These are phyloP conservation scores for Yarrowia deformans DNA, from an alignment of 805 yeast species.

Conservation along the genomic window DNA sequence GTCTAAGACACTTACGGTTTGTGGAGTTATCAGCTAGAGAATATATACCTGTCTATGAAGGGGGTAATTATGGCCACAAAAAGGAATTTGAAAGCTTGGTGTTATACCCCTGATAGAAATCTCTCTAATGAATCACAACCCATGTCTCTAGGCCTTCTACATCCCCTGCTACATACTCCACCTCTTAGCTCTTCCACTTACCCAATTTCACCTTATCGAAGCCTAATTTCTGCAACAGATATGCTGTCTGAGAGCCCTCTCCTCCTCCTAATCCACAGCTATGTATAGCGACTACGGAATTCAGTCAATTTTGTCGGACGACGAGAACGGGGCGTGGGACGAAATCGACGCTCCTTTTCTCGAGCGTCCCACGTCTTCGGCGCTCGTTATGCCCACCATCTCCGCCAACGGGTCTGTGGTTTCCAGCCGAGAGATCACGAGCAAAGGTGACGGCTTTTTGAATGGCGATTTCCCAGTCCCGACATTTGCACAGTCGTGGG, in stretches of 20 bases:
- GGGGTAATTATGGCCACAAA: neutral
- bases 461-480: slow-evolving; percentile 15
- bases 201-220: slow-evolving; percentile 11
- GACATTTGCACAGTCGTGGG: neutral
- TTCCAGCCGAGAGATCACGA: neutral
- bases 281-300: slow-evolving; percentile 34
- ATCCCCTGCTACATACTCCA: neutral
- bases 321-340: slow-evolving; percentile 21
- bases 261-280: neutral
- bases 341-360: slow-evolving; percentile 28
- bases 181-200: neutral
- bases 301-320: slow-evolving; percentile 31
- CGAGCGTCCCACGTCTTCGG: slow-evolving; percentile 16
- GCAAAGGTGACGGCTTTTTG: slow-evolving; percentile 18
- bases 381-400: slow-evolving; percentile 9
- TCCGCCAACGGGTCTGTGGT: slow-evolving; percentile 16
- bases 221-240: neutral
- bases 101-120: no score
- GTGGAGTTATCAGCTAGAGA: no score
- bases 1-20: neutral
- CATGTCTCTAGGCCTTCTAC: neutral
- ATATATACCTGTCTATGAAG: neutral
- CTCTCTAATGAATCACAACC: neutral
- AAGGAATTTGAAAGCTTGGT: no score
- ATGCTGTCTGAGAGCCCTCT: neutral